A percentile compares a stretch with the other conserved stretches of the same genome.
These are phyloP conservation scores for Austroboletus eburneus DNA, from an alignment of 768 basidiomycete genomes.

Conservation along the genomic window DNA sequence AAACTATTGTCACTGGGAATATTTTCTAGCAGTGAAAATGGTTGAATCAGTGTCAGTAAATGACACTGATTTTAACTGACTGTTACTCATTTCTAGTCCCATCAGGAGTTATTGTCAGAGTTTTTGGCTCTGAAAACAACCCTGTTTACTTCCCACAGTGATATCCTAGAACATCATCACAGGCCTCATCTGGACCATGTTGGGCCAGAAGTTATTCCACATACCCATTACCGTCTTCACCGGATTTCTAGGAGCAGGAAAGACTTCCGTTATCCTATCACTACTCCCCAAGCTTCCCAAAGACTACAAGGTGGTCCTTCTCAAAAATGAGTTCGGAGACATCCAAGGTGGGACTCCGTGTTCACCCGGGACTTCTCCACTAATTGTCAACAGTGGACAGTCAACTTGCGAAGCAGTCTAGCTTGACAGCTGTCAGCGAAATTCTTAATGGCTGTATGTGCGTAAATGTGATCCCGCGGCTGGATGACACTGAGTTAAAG, in stretches of 20 bases:
- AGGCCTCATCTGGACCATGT: slow-evolving; percentile 14
- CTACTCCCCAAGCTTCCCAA: slow-evolving; percentile 77
- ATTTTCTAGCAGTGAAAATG: too few relatives aligned
- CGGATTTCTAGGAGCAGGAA: slow-evolving; percentile 85
- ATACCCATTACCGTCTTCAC: slow-evolving; percentile 95
- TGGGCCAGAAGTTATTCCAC: slow-evolving; percentile 5
- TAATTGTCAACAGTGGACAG: slow-evolving; percentile 69
- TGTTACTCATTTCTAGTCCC: too few relatives aligned
- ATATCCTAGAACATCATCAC: too few relatives aligned
- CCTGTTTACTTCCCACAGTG: too few relatives aligned
- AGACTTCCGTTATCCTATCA: slow-evolving; percentile 78
- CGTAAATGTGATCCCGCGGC: slow-evolving; percentile 11
- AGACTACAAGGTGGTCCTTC: slow-evolving; percentile 82
- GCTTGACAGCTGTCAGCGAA: slow-evolving; percentile 83
- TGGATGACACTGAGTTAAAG: too few relatives aligned
- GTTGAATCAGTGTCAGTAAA: too few relatives aligned
- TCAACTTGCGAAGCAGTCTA: slow-evolving; percentile 81
- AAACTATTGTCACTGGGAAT: too few relatives aligned
- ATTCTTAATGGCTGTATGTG: slow-evolving; percentile 97
- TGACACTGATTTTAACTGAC: too few relatives aligned
- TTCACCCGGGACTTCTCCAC: background rate
- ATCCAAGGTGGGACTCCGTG: slow-evolving; percentile 58
- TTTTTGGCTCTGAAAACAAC: too few relatives aligned
- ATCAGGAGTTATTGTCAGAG: too few relatives aligned
- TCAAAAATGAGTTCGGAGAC: slow-evolving; percentile 98